phyloP scores from a whole-genome alignment of 192 early-diverging fungal genomes.

The Coemansia sp. region DNA sequence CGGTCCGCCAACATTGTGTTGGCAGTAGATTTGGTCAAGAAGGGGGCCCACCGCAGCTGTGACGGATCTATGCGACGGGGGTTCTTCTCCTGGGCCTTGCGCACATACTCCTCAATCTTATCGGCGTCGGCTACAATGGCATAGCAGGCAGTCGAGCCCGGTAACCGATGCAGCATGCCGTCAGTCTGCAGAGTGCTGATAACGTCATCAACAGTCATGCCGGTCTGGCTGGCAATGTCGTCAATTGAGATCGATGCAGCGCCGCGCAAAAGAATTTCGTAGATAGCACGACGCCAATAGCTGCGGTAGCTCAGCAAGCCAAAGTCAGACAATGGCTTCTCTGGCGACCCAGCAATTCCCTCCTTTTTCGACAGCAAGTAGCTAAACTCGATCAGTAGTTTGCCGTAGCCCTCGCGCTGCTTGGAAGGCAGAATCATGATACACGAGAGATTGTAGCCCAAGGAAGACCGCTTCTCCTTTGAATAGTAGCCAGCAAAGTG shows the following conservation, averaged over 20 bases:
- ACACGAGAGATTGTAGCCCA: slow-evolving; percentile 90
- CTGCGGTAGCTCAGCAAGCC: slow-evolving; percentile 81
- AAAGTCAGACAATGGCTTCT: slow-evolving; percentile 86
- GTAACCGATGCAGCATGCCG: slow-evolving; percentile 33
- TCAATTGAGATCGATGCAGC: slow-evolving; percentile 22
- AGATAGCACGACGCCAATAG: slow-evolving; percentile 79
- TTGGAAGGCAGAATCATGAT: slow-evolving; percentile 84
- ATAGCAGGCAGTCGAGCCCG: slow-evolving; percentile 28
- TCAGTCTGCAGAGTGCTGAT: slow-evolving; percentile 67
- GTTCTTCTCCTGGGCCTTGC: slow-evolving; percentile 50
- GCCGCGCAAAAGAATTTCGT: slow-evolving; percentile 57
- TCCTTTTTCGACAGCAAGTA: slow-evolving; percentile 78
- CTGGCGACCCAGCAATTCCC: slow-evolving; percentile 77
- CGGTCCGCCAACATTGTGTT: background rate
- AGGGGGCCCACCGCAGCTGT: slow-evolving; percentile 69
- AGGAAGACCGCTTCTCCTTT: slow-evolving; percentile 86
- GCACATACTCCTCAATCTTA: slow-evolving; percentile 46
- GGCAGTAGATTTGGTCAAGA: slow-evolving; percentile 48
- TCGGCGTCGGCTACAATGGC: slow-evolving; percentile 49
- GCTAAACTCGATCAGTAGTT: slow-evolving; percentile 88
- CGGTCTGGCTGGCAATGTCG: slow-evolving; percentile 62
- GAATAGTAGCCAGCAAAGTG: slow-evolving; percentile 98
- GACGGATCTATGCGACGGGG: slow-evolving; percentile 53
- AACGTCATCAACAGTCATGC: slow-evolving; percentile 79
- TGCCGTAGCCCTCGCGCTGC: slow-evolving; percentile 90